Conservation (phyloP, 768 basidiomycete species). For the Leucogyrophana mollusca region DNA sequence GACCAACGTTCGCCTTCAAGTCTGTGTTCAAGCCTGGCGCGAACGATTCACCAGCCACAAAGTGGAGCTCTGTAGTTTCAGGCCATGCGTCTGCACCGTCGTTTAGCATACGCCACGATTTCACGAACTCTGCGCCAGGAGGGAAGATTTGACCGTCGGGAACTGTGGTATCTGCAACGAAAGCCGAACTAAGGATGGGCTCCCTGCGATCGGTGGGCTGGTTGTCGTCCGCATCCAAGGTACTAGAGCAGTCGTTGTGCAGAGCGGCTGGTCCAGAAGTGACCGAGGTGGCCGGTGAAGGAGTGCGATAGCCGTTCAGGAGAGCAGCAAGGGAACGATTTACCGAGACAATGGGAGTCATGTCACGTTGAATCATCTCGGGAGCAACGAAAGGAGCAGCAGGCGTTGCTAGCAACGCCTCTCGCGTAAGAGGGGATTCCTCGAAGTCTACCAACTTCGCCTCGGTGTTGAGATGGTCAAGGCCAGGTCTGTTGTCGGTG, state of each 20-base stretch:
- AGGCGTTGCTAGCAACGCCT: slow-evolving; percentile 26
- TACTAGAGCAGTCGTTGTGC: too few relatives aligned
- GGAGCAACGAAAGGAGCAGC: slow-evolving; percentile 11
- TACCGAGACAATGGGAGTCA: slow-evolving; percentile 4
- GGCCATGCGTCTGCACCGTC: slow-evolving; percentile 67
- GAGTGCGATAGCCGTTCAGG: slow-evolving; percentile 26
- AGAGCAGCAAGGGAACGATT: slow-evolving; percentile 31
- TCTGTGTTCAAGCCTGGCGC: slow-evolving; percentile 31
- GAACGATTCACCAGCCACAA: slow-evolving; percentile 69
- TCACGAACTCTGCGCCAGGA: slow-evolving; percentile 83
- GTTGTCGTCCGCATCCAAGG: too few relatives aligned
- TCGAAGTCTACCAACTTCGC: slow-evolving; percentile 1
- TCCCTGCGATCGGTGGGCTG: too few relatives aligned
- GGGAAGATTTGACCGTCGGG: slow-evolving; percentile 76
- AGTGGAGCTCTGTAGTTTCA: slow-evolving; percentile 61
- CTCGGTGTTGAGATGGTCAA: neutral
- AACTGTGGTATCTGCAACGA: slow-evolving; percentile 68
- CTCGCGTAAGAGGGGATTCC: slow-evolving; percentile 30
- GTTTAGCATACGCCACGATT: slow-evolving; percentile 78
- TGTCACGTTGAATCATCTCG: slow-evolving; percentile 1
- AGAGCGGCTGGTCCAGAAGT: too few relatives aligned
- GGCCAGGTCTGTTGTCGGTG: neutral
- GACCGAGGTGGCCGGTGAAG: slow-evolving; percentile 9
- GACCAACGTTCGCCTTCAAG: slow-evolving; percentile 48
- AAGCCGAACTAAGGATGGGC: slow-evolving; percentile 45